Evolutionary conservation across 2,329 filamentous ascomycete species (phyloP).

Genomic region (Beauveria sp.): DNA sequence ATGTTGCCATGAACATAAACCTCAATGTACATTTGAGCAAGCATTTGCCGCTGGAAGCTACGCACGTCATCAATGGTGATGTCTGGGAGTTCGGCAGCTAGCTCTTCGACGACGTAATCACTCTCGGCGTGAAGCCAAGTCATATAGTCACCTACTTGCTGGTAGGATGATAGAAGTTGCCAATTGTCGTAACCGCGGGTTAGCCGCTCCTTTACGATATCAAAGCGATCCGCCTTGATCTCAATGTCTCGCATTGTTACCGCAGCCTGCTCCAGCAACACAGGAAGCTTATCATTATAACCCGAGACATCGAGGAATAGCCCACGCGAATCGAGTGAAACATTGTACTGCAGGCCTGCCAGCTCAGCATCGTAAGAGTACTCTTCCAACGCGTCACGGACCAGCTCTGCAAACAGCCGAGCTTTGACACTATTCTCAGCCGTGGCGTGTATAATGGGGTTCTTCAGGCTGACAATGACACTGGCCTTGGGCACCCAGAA

Average conservation of each 20-base stretch:
- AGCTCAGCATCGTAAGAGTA: slow-evolving; percentile 96
- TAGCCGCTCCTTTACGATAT: slow-evolving; percentile 82
- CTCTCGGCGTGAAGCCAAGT: slow-evolving; percentile 72
- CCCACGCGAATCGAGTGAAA: slow-evolving; percentile 65
- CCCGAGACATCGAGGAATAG: slow-evolving; percentile 74
- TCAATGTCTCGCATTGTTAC: slow-evolving; percentile 76
- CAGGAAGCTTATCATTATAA: slow-evolving; percentile 93
- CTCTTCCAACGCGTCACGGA: slow-evolving; percentile 81
- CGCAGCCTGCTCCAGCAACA: slow-evolving; percentile 83
- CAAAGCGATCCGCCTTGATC: slow-evolving; percentile 79
- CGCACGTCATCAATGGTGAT: slow-evolving; percentile 69
- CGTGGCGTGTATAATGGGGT: slow-evolving; percentile 69
- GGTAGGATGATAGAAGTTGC: slow-evolving; percentile 81
- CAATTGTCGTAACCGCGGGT: slow-evolving; percentile 74
- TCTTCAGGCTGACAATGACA: slow-evolving; percentile 71
- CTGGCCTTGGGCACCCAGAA: slow-evolving; percentile 98
- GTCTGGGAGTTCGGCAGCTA: slow-evolving; percentile 65
- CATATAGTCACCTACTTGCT: slow-evolving; percentile 77
- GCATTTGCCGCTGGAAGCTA: slow-evolving; percentile 69
- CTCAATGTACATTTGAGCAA: slow-evolving; percentile 82
- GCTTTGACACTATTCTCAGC: slow-evolving; percentile 72
- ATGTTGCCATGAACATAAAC: slow-evolving; percentile 85
- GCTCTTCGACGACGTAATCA: slow-evolving; percentile 71
- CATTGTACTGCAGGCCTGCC: slow-evolving; percentile 75
- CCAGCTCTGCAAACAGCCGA: slow-evolving; percentile 73